Percentiles rank a stretch among this genome's conserved stretches.
These are phyloP conservation scores for Trypanosoma platydactyli DNA, from an alignment of 208 protist genomes.

Conservation along the genomic window DNA sequence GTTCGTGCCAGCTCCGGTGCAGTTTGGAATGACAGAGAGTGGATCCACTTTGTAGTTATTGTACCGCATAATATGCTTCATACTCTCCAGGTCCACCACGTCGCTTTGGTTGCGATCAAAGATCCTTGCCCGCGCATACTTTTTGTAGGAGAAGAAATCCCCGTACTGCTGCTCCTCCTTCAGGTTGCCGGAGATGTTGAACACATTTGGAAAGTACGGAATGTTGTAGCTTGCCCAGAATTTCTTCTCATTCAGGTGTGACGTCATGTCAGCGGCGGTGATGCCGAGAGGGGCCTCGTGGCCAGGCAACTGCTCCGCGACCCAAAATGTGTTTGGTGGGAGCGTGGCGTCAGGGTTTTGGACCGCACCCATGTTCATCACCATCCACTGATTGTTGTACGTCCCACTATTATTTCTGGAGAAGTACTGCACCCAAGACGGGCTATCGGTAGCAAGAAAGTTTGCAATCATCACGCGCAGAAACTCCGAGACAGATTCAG, in stretches of 20 bases:
- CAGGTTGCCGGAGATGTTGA: constrained; percentile 59
- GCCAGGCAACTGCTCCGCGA: constrained; percentile 85
- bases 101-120: constrained; percentile 43
- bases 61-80: constrained; percentile 62
- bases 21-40: constrained; percentile 49
- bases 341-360: constrained; percentile 35
- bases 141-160: constrained; percentile 51
- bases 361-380: constrained; percentile 71
- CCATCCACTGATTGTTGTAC: constrained; percentile 93
- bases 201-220: constrained; percentile 70
- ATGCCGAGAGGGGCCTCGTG: constrained; percentile 22
- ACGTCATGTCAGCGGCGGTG: constrained; percentile 58
- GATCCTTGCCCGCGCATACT: constrained; percentile 52
- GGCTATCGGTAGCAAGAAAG: constrained; percentile 37
- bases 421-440: constrained; percentile 74
- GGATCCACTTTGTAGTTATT: constrained; percentile 75
- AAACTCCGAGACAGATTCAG: constrained; percentile 60
- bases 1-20: constrained; percentile 26
- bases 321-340: constrained; percentile 40
- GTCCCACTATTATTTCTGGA: constrained; percentile 84
- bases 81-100: constrained; percentile 39
- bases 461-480: constrained; percentile 68
- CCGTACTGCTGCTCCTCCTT: constrained; percentile 23
- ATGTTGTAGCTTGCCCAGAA: constrained; percentile 89
- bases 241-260: constrained; percentile 25